Evolutionary conservation across 2,329 filamentous ascomycete genomes (phyloP).

Genomic region (Scedosporium apiospermum): DNA sequence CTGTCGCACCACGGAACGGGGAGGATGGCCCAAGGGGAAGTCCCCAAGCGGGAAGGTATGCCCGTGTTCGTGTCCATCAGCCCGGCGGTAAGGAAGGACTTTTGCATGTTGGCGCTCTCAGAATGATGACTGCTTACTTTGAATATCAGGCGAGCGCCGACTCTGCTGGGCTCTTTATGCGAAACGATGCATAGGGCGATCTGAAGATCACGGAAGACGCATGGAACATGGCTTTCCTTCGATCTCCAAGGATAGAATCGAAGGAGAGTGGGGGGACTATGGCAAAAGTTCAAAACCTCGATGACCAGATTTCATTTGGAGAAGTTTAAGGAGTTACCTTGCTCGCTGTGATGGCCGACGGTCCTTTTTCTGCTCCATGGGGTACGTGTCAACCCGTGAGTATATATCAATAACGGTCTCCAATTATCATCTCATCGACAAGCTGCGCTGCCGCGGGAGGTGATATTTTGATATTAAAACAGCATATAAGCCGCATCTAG

Average conservation of each 20-base stretch:
- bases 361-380: not conserved
- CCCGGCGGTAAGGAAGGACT: not conserved
- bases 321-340: not conserved
- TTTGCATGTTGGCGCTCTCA: not conserved
- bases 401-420: not conserved
- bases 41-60: no score
- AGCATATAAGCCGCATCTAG: not conserved
- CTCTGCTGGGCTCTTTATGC: not conserved
- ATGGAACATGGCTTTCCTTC: not conserved
- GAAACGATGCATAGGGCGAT: not conserved
- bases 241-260: not conserved
- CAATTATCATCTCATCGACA: not conserved
- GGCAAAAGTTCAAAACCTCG: not conserved
- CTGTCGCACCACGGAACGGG: not conserved
- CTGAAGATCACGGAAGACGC: constrained; percentile 3
- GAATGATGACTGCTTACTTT: not conserved
- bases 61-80: not conserved
- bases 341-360: not conserved
- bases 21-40: not conserved
- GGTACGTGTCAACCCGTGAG: not conserved
- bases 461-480: not conserved
- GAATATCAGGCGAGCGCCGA: not conserved
- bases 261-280: not conserved
- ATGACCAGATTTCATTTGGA: not conserved
- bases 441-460: not conserved